Base-by-base conservation (phyloP, 1,284 basidiomycete species). In the Anthracocystis setariae region DNA sequence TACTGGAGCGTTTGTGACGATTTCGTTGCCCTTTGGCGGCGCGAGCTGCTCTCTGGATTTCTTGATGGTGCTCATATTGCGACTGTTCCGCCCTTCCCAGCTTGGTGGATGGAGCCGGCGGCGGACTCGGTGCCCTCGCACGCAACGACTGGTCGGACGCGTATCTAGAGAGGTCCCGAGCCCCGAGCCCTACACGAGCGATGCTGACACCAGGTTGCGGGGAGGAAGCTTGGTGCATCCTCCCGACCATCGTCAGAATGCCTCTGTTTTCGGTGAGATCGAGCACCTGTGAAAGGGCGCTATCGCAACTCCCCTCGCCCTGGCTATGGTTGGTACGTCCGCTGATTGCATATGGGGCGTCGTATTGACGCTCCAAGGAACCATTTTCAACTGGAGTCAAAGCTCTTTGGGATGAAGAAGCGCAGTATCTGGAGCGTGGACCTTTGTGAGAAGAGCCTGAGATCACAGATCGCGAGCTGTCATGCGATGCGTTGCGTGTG, bases 271-370 rank as follows among this genome's bases (percentile, higher is more conserved):
- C 57, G 20, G 62, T 49, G 1, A 73, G 35, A 18, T 70, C 20
- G 39, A 73, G 62, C 8, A 73, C 62, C 8, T 70, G 58, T 3
- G 61, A 65, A 5, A 70, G 59, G 2, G 50, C 52, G 18, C 53
- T 51, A 20, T 73, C 71, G 27, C 46, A 52, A 37, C 44, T 58
- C 10, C 51, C 51, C 15, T 53, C 54, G 18, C 56, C 63, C 32
- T 50, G 21, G 20, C 29, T n/a, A n/a, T n/a, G 18, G 32, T 17
- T 18, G n/a, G 20, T 20, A 2, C 5, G 23, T 5, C 35, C 32
- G n/a, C 39, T 21, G 13, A 24, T 17, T 15, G 37, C 35, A 18
- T 33, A 27, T 10, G 50, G 35, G 9, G 46, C 27, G 17, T 42
- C 37, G 42, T 33, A 37, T 2, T 32, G 40, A 12, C 20, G 8